Percentiles rank a stretch among this genome's conserved stretches.
Conservation (phyloP, 2,329 filamentous ascomycete genomes). For the Byssoonygena ceratinophila region DNA sequence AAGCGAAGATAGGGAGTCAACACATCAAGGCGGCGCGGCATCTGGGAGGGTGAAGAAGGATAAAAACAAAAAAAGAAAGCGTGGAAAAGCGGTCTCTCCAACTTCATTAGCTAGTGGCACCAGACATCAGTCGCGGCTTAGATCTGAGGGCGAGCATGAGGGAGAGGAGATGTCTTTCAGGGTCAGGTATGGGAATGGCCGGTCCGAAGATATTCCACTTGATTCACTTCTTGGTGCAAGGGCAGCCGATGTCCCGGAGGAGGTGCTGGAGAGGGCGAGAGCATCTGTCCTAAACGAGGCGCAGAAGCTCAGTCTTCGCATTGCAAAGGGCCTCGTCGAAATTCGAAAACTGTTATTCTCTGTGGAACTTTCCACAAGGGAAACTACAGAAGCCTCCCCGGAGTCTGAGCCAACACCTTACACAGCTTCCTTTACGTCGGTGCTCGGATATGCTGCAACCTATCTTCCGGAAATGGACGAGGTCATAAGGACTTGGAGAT, state of each 20-base stretch:
- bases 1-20: constrained; percentile 22
- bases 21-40: constrained; percentile 20
- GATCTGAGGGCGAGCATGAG: constrained; percentile 33
- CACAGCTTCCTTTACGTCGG: constrained; percentile 32
- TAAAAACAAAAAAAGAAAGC: constrained; percentile 48
- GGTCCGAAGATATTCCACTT: constrained; percentile 49
- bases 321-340: constrained; percentile 46
- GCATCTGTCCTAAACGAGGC: constrained; percentile 42
- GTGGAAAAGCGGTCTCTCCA: constrained; percentile 39
- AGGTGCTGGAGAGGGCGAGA: constrained; percentile 32
- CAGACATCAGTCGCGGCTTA: constrained; percentile 41
- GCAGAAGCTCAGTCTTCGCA: constrained; percentile 44
- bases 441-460: constrained; percentile 36
- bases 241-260: constrained; percentile 24
- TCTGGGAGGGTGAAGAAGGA: constrained; percentile 28
- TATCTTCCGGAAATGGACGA: constrained; percentile 49
- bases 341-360: constrained; percentile 49
- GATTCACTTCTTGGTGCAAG: constrained; percentile 24
- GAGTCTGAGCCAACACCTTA: constrained; percentile 26
- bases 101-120: constrained; percentile 35
- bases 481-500: constrained; percentile 46
- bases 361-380: constrained; percentile 31
- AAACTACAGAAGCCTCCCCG: constrained; percentile 23
- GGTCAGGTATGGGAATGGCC: constrained; percentile 50
- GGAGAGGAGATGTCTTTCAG: constrained; percentile 41